These are phyloP conservation scores for Hortiboletus campestris DNA, from an alignment of 768 basidiomycete species.

Conservation along the genomic window DNA sequence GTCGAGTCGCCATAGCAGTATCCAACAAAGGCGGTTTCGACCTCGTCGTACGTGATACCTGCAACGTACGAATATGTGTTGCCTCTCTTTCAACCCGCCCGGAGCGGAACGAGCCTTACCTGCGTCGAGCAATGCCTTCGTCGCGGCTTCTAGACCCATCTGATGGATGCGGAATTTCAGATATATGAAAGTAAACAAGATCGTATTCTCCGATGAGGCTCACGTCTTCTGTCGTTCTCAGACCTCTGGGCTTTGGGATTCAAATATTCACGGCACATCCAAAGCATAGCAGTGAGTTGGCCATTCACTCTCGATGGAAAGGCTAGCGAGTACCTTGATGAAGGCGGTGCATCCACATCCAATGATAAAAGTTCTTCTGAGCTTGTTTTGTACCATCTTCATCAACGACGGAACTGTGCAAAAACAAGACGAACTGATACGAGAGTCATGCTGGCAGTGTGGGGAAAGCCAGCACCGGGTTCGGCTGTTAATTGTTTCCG, in stretches of 20 bases:
- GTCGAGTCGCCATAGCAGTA: slow-evolving; percentile 82
- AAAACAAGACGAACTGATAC: no score
- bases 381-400: slow-evolving; percentile 6
- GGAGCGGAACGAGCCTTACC: slow-evolving; percentile 37
- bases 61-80: background rate
- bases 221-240: slow-evolving; percentile 71
- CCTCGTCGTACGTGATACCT: slow-evolving; percentile 81
- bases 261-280: slow-evolving; percentile 4
- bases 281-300: background rate
- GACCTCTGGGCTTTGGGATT: slow-evolving; percentile 55
- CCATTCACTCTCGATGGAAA: background rate
- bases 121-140: slow-evolving; percentile 84
- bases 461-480: no score
- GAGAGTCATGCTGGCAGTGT: no score
- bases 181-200: background rate
- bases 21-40: slow-evolving; percentile 74
- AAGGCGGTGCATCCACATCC: slow-evolving; percentile 22
- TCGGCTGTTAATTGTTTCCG: no score
- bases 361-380: slow-evolving; percentile 17
- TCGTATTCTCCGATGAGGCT: slow-evolving; percentile 12
- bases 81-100: background rate
- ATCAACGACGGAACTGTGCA: background rate
- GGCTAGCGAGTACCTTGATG: slow-evolving; percentile 12
- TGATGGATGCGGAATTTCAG: slow-evolving; percentile 25
- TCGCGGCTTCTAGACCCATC: slow-evolving; percentile 88